phyloP scores from a whole-genome alignment of 345 rosid genomes.

The Pelargonium nanum region DNA sequence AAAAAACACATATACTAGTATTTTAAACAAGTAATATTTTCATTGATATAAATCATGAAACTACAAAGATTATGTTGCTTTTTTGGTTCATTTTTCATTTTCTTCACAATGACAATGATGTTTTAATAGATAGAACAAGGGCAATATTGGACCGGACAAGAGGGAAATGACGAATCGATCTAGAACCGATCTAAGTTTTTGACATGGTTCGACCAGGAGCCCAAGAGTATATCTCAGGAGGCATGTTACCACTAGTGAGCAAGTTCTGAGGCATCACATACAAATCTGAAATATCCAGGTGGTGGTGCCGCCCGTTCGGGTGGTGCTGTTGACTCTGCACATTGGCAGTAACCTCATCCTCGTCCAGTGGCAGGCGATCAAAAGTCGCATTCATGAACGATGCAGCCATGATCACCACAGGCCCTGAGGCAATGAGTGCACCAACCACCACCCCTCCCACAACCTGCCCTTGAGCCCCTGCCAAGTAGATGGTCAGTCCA shows the following conservation, averaged over 20 bases:
- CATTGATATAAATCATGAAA: no score
- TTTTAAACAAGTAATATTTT: no score
- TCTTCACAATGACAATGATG: no score
- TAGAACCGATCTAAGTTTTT: slow-evolving; percentile 20
- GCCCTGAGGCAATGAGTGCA: slow-evolving; percentile 81
- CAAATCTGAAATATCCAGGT: slow-evolving; percentile 45
- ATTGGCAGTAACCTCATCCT: slow-evolving; percentile 43
- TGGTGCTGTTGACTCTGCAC: slow-evolving; percentile 11
- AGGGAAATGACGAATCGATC: not conserved
- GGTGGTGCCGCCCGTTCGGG: slow-evolving; percentile 50
- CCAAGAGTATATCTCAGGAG: slow-evolving; percentile 69
- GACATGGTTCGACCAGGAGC: slow-evolving; percentile 44
- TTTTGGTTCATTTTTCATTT: no score
- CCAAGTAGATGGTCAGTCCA: slow-evolving; percentile 77
- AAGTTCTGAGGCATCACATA: slow-evolving; percentile 58
- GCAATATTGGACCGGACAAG: not conserved
- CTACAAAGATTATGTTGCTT: not conserved
- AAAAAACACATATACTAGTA: no score
- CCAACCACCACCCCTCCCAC: slow-evolving; percentile 84
- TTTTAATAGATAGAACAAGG: not conserved
- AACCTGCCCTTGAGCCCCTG: slow-evolving; percentile 90
- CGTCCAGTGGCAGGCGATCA: slow-evolving; percentile 80
- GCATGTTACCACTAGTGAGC: slow-evolving; percentile 41
- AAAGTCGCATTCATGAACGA: slow-evolving; percentile 87
- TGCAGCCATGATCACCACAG: slow-evolving; percentile 80